Conservation (phyloP, 257 asterid species). For the Solanum pimpinellifolium region DNA sequence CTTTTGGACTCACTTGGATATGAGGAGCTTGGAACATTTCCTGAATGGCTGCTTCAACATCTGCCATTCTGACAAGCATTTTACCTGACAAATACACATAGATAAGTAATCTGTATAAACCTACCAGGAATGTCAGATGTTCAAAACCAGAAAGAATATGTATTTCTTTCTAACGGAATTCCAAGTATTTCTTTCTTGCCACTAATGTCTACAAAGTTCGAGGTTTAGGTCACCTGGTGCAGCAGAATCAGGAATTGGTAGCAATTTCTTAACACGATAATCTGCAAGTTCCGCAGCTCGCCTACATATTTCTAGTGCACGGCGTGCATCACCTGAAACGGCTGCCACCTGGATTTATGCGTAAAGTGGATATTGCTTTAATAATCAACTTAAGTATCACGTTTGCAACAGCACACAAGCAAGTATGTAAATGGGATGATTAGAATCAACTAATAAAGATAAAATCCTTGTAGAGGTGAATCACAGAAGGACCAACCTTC, state of each 20-base stretch:
- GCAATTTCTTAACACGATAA: constrained; percentile 39
- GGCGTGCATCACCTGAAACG: constrained; percentile 98
- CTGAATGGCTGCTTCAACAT: constrained; percentile 79
- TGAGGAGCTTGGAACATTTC: constrained; percentile 99
- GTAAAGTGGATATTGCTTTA: background rate
- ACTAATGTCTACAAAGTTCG: background rate
- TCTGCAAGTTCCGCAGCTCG: constrained; percentile 96
- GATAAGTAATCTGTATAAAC: background rate
- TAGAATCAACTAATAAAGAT: background rate
- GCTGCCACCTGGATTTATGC: constrained; percentile 72
- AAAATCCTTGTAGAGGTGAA: background rate
- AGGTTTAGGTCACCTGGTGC: constrained; percentile 25
- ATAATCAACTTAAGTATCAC: background rate
- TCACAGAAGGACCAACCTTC: constrained; percentile 42
- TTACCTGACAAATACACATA: constrained; percentile 34
- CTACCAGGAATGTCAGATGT: background rate
- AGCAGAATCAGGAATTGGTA: constrained; percentile 25
- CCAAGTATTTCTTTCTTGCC: background rate
- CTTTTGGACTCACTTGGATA: constrained; percentile 58
- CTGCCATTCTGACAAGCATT: constrained; percentile 52
- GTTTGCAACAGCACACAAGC: background rate
- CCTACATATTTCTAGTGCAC: constrained; percentile 93
- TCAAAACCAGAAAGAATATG: background rate
- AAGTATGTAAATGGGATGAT: background rate
- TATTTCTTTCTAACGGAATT: background rate